Base-by-base conservation (phyloP, 352 stramenopile genomes). In the Phytophthora pinifolia region DNA sequence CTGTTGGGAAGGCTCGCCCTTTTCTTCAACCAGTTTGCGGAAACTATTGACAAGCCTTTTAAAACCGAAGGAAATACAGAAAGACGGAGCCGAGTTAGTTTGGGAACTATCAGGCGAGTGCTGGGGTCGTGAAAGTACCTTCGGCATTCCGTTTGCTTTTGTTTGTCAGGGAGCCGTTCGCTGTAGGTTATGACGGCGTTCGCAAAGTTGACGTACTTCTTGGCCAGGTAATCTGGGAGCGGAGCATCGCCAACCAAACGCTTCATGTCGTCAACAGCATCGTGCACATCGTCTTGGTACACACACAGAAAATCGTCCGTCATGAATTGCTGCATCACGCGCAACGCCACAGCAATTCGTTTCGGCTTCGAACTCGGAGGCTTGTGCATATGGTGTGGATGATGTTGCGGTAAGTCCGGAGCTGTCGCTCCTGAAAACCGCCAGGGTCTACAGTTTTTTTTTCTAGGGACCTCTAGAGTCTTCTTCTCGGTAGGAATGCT, bases 251-350 rank as follows among this genome's bases (percentile, higher is more conserved):
- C 6, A 15, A 70, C 51, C 61, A 55, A 70, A 37, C 34, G 12
- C 20, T 10, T 42, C 9, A 55, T 56, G 12, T 31, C 1, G 7
- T 29, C 30, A 25, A 54, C 18, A 31, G 32, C 54, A 32, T 14
- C 0, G 3, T 34, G 48, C n/a, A 70, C 18, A 3, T 46, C 9
- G 4, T 37, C 13, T 36, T 45, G 22, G 9, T 35, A 31, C 8
- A 7, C 20, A 10, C 62, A 43, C 2, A 18, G 41, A 4, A n/a
- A 13, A 53, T 68, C 53, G 27, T 53, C 18, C 27, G 53, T 22
- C 38, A 68, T 52, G 32, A 67, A 42, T 38, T 61, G 35, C 27
- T 58, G 47, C 17, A 72, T 50, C 25, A 39, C 18, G 6, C 4
- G 14, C 1, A 71, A 31, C 20, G 62, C 62, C 36, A 58, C 32